A percentile compares a stretch with the other conserved stretches of the same genome.
These are phyloP conservation scores for Fagopyrum homotropicum DNA, from an alignment of 148 eudicot species.

Conservation along the genomic window DNA sequence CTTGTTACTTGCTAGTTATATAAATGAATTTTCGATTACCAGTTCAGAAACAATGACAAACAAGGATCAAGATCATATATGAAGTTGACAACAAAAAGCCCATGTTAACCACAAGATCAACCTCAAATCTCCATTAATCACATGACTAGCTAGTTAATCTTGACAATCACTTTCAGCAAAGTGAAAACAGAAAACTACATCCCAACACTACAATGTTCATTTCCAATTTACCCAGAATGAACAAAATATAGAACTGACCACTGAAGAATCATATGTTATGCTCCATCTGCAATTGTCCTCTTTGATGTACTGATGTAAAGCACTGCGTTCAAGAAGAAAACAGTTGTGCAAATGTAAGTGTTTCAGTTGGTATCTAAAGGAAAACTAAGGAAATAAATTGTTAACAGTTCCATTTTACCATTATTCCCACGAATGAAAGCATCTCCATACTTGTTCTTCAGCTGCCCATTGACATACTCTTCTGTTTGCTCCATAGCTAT, in stretches of 20 bases:
- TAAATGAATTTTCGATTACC: no score
- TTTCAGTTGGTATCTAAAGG: background rate
- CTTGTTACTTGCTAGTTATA: no score
- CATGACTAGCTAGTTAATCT: no score
- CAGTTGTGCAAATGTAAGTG: background rate
- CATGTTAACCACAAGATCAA: no score
- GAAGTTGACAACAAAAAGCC: no score
- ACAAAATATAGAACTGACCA: background rate
- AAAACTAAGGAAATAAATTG: background rate
- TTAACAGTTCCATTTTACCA: conserved; percentile 29
- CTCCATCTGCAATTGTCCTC: conserved; percentile 75
- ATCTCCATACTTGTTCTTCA: conserved; percentile 93
- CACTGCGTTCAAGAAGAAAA: conserved; percentile 42
- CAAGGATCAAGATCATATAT: no score
- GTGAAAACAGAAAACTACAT: no score
- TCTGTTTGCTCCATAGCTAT: conserved; percentile 99
- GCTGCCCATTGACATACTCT: conserved; percentile 93
- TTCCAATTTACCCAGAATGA: no score
- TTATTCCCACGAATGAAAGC: conserved; percentile 98
- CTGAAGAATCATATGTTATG: conserved; percentile 25
- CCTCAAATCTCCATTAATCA: no score
- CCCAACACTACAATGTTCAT: no score
- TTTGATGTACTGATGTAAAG: conserved; percentile 93
- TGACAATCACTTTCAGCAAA: no score
- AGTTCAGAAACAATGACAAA: no score